phyloP scores from a whole-genome alignment of 164 flowering plant genomes.

The Nelumbo lutea region DNA sequence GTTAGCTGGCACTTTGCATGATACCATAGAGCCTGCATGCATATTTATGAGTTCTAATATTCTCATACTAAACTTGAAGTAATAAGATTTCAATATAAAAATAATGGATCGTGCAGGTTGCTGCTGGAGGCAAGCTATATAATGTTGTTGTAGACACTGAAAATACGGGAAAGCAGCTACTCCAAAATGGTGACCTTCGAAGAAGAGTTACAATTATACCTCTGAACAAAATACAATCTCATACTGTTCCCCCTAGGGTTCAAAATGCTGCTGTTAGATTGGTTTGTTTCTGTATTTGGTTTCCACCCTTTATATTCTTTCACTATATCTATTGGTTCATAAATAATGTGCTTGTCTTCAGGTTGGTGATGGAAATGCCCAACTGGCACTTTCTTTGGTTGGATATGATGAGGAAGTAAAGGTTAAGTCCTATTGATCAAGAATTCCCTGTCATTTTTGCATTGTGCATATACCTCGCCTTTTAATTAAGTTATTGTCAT shows the following conservation, averaged over 20 bases:
- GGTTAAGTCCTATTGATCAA: conserved; percentile 28
- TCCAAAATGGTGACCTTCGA: conserved; percentile 74
- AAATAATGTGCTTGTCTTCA: conserved; percentile 24
- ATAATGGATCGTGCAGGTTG: conserved; percentile 47
- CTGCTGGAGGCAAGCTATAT: conserved; percentile 90
- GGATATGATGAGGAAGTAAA: conserved; percentile 81
- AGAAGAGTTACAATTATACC: conserved; percentile 96
- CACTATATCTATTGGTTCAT: background rate
- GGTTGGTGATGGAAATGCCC: conserved; percentile 92
- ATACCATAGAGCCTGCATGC: background rate
- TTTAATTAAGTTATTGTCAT: background rate
- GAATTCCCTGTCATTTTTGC: background rate
- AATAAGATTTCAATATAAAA: background rate
- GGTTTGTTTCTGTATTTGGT: conserved; percentile 41
- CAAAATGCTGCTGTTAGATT: conserved; percentile 65
- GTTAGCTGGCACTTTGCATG: conserved; percentile 22
- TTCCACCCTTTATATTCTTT: background rate
- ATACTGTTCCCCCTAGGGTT: conserved; percentile 47
- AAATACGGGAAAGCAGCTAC: conserved; percentile 80
- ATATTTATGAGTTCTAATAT: background rate
- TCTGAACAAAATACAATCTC: conserved; percentile 73
- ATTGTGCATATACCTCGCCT: background rate
- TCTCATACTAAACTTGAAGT: background rate
- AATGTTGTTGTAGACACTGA: conserved; percentile 97
- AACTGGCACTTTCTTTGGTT: conserved; percentile 86